These are phyloP conservation scores for Eurotiales sp. DNA, from an alignment of 2,329 filamentous ascomycete genomes.

Conservation along the genomic window DNA sequence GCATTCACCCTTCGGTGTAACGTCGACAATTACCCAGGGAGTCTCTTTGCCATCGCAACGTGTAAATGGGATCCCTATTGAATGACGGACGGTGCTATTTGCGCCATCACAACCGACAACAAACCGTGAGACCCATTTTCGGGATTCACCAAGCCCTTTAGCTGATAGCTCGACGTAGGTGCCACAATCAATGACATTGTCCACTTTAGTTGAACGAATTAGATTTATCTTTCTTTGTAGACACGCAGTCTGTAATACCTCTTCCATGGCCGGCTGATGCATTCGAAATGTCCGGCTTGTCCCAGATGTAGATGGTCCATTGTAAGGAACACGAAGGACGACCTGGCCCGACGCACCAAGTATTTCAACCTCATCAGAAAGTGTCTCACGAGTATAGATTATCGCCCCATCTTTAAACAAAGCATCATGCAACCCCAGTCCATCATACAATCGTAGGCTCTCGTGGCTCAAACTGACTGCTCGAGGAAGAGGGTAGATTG, in stretches of 20 bases:
- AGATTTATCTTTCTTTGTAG: background rate
- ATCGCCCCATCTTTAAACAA: background rate
- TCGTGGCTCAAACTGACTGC: background rate
- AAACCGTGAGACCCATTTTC: background rate
- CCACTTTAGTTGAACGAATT: background rate
- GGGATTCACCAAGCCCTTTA: background rate
- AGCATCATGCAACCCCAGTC: background rate
- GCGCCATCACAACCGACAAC: slow-evolving; percentile 3
- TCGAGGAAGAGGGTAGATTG: slow-evolving; percentile 7
- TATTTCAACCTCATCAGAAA: background rate
- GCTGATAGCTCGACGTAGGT: background rate
- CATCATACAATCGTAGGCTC: background rate
- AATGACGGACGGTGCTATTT: slow-evolving; percentile 2
- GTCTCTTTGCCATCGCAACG: background rate
- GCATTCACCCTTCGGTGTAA: background rate
- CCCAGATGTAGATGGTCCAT: background rate
- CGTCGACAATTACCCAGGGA: background rate
- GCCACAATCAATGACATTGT: background rate
- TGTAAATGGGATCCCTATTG: background rate
- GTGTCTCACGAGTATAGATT: background rate
- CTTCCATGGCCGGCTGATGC: background rate
- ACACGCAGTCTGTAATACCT: background rate
- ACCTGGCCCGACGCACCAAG: background rate
- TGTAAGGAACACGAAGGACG: background rate
- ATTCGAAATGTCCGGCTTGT: background rate